Evolutionary conservation across 192 early-diverging fungal species (phyloP).

Genomic region (Coemansia umbellata): DNA sequence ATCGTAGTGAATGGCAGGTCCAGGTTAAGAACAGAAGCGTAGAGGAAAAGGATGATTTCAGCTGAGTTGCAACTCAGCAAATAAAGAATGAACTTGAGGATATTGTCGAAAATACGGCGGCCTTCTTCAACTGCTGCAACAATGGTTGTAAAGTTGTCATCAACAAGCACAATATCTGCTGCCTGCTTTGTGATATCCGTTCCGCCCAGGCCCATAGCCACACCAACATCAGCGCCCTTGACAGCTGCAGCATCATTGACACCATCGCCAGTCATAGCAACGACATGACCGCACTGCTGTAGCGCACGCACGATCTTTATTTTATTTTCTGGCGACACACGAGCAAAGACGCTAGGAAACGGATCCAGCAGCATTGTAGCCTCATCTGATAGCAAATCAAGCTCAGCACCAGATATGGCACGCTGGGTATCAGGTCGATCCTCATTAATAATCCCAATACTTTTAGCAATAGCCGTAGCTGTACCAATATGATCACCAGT

Average conservation of each 20-base stretch:
- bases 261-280: conserved; percentile 95
- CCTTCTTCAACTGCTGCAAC: conserved; percentile 92
- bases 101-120: conserved; percentile 95
- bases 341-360: conserved; percentile 96
- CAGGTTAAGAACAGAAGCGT: conserved; percentile 70
- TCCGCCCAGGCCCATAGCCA: conserved; percentile 95
- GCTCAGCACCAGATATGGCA: conserved; percentile 82
- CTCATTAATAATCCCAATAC: conserved; percentile 81
- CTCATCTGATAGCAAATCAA: conserved; percentile 89
- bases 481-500: conserved; percentile 96
- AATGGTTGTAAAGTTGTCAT: conserved; percentile 97
- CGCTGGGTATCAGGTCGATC: conserved; percentile 55
- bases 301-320: conserved; percentile 90
- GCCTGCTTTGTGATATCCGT: conserved; percentile 99
- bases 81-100: conserved; percentile 96
- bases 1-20: conserved; percentile 86
- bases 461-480: conserved; percentile 85
- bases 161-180: conserved; percentile 90
- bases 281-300: conserved; percentile 70
- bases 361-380: conserved; percentile 72
- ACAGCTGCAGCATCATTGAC: conserved; percentile 96
- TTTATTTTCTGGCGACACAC: conserved; percentile 95
- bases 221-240: conserved; percentile 92
- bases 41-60: conserved; percentile 88
- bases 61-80: conserved; percentile 91